phyloP scores from a whole-genome alignment of 352 stramenopile genomes.

The Pythium monospermum region DNA sequence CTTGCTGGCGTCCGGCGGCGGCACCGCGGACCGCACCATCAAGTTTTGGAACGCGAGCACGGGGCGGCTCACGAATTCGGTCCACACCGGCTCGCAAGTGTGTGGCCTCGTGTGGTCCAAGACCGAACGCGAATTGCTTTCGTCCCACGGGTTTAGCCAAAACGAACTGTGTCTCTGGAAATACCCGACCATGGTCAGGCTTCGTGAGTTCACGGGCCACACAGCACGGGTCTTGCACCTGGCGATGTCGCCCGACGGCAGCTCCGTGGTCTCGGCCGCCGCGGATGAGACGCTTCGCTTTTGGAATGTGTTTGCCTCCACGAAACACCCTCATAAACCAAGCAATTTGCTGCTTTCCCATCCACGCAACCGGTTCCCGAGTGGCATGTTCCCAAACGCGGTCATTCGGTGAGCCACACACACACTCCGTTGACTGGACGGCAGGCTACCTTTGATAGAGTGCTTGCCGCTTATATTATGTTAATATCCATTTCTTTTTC shows the following conservation, averaged over 20 bases:
- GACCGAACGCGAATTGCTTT: slow-evolving; percentile 94
- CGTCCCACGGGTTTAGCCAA: slow-evolving; percentile 96
- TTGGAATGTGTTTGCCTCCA: slow-evolving; percentile 97
- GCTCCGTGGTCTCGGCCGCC: slow-evolving; percentile 95
- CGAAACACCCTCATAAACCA: too few relatives aligned
- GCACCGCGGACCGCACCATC: slow-evolving; percentile 97
- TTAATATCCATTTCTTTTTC: slow-evolving; percentile 10
- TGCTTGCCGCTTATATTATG: slow-evolving; percentile 21
- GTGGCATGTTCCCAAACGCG: slow-evolving; percentile 7
- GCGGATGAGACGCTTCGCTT: slow-evolving; percentile 99
- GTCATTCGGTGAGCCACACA: slow-evolving; percentile 14
- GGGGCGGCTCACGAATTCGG: slow-evolving; percentile 93
- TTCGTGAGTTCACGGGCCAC: slow-evolving; percentile 97
- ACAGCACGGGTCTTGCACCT: slow-evolving; percentile 96
- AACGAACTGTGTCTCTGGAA: slow-evolving; percentile 99
- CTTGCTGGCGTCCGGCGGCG: slow-evolving; percentile 95
- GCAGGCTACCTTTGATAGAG: not conserved
- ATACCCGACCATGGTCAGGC: slow-evolving; percentile 97
- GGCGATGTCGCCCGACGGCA: slow-evolving; percentile 94
- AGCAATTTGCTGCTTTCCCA: slow-evolving; percentile 5
- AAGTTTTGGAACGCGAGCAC: slow-evolving; percentile 99
- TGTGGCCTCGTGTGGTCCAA: slow-evolving; percentile 94
- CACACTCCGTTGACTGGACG: not conserved
- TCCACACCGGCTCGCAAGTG: slow-evolving; percentile 98
- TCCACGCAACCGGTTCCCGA: not conserved